Evolutionary conservation across 345 rosid genomes (phyloP), one percentile per base, ranked within the genome.

Genomic region (Sonneratia alba): DNA sequence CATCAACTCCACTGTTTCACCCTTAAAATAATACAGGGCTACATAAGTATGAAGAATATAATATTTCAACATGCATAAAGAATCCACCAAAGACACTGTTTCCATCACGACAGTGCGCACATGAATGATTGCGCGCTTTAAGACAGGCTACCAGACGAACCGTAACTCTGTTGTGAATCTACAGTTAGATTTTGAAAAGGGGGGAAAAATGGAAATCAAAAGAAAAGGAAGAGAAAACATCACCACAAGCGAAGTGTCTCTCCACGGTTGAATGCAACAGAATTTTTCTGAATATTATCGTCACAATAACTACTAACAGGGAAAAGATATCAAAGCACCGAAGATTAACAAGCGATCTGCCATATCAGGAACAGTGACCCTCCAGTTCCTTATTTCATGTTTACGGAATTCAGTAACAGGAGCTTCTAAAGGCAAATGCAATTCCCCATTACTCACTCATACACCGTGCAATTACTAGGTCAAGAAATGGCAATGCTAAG

Each of bases 121-220:
- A 68, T 19, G 59, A 75, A 68, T 69, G 76, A 75, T 79, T 70
- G 55, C 75, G 70, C 18, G 27, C 68, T 75, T 73, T n/a, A 71
- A 71, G 37, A 61, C 18, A 56, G 66, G 34, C 34, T 22, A 3
- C n/a, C 63, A 21, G 63, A 57, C 34, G n/a, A 22, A 57, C 63
- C n/a, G 63, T 7, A 53, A 18, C 59, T 48, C 53, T 53, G 18
- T 21, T 53, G n/a, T 22, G 12, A 57, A n/a, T n/a, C 21, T 21
- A 27, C 21, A 56, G 62, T 56, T 36, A 34, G 37, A 36, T 48
- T 69, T 5, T 7, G 27, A 68, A 69, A 69, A 8, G 51, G 45
- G 8, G 6, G 10, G 10, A 42, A 34, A 36, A 22, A 22, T 36
- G 3, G 36, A 53, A 69, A 69, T 53, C 45, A 42, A 42, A 42